Evolutionary conservation across 2,329 filamentous ascomycete genomes (phyloP).

Genomic region (Alternaria longipes): DNA sequence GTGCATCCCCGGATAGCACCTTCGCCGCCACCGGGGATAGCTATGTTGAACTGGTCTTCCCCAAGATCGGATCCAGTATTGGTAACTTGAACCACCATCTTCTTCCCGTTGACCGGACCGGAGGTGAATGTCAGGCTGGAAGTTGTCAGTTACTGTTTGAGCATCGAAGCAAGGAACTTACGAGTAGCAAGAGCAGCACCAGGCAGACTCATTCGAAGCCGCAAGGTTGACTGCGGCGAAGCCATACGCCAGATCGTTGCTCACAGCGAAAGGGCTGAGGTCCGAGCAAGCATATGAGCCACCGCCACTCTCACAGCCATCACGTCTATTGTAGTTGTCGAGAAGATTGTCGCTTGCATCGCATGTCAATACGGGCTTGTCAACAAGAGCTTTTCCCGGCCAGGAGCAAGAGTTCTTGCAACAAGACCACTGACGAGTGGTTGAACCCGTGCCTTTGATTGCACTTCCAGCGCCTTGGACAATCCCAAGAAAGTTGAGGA

Average conservation of each 20-base stretch:
- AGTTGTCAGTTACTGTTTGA: slow-evolving; percentile 7
- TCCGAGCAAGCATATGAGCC: slow-evolving; percentile 64
- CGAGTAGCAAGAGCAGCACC: slow-evolving; percentile 74
- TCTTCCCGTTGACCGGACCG: slow-evolving; percentile 65
- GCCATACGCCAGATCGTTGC: slow-evolving; percentile 65
- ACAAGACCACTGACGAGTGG: slow-evolving; percentile 33
- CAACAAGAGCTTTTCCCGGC: slow-evolving; percentile 63
- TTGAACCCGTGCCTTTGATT: slow-evolving; percentile 27
- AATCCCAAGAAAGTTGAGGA: neutral
- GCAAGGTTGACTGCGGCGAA: slow-evolving; percentile 69
- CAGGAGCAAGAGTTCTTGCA: slow-evolving; percentile 62
- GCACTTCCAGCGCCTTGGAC: slow-evolving; percentile 18
- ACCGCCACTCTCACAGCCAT: slow-evolving; percentile 61
- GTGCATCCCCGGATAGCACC: slow-evolving; percentile 53
- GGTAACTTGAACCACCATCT: slow-evolving; percentile 70
- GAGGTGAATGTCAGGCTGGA: slow-evolving; percentile 64
- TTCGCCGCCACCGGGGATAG: slow-evolving; percentile 50
- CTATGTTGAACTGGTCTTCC: slow-evolving; percentile 48
- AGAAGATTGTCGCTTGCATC: slow-evolving; percentile 63
- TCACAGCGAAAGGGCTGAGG: slow-evolving; percentile 68
- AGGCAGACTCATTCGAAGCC: slow-evolving; percentile 62
- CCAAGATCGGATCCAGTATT: slow-evolving; percentile 62
- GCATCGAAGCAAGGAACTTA: slow-evolving; percentile 15
- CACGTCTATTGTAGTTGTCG: slow-evolving; percentile 54
- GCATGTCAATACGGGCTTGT: slow-evolving; percentile 60